Percentiles rank a stretch among this genome's conserved stretches.
These are phyloP conservation scores for Epithemia pelagica DNA, from an alignment of 108 stramenopile species.

Conservation along the genomic window DNA sequence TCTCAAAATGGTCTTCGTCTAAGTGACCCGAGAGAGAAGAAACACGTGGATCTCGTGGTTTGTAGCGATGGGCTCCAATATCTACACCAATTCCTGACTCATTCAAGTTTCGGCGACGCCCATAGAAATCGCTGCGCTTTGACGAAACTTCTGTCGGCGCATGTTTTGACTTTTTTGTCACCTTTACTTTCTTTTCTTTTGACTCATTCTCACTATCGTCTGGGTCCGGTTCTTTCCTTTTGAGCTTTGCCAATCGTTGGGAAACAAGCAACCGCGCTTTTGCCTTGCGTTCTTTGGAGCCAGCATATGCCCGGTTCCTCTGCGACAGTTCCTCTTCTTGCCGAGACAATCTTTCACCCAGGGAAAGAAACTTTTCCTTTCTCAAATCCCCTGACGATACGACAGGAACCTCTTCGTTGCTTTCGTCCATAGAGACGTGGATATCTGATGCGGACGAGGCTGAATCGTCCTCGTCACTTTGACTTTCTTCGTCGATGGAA, in stretches of 20 bases:
- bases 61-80: conserved; percentile 77
- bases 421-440: no score
- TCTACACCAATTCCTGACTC: conserved; percentile 75
- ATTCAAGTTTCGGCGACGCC: conserved; percentile 53
- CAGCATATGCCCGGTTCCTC: background rate
- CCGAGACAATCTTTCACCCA: background rate
- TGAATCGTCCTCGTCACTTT: no score
- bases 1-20: conserved; percentile 67
- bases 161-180: conserved; percentile 47
- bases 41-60: conserved; percentile 75
- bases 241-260: background rate
- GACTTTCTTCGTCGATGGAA: no score
- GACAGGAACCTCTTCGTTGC: no score
- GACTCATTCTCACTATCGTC: no score
- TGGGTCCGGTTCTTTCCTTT: background rate
- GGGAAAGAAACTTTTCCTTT: no score
- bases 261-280: background rate
- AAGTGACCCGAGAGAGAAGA: conserved; percentile 60
- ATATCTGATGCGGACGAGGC: no score
- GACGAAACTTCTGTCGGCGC: conserved; percentile 82
- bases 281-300: background rate
- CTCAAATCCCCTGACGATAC: no score
- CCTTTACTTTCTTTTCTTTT: background rate
- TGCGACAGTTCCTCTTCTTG: background rate
- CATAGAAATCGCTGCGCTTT: conserved; percentile 58